A percentile compares a stretch with the other conserved stretches of the same genome.
Evolutionary conservation across 768 basidiomycete genomes (phyloP).

Genomic region (Suillus alpinus): DNA sequence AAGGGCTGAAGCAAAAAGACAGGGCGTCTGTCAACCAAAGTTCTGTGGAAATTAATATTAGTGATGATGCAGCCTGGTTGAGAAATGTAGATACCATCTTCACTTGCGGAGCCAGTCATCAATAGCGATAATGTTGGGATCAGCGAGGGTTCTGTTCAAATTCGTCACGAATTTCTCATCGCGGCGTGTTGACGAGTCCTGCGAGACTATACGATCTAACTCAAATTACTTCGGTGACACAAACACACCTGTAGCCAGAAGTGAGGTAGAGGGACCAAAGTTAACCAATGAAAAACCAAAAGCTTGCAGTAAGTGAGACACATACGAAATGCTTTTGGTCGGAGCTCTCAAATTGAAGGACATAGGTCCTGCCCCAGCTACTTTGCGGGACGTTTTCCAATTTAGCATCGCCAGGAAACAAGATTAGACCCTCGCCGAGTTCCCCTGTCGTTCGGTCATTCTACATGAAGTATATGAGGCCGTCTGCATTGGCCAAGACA

Average conservation of each 20-base stretch:
- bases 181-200: constrained; percentile 66
- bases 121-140: constrained; percentile 13
- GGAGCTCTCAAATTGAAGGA: constrained; percentile 89
- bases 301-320: constrained; percentile 10
- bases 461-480: constrained; percentile 79
- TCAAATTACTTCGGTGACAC: not conserved
- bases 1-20: constrained; percentile 72
- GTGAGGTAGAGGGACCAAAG: constrained; percentile 33
- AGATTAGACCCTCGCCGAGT: constrained; percentile 76
- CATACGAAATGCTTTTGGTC: constrained; percentile 86
- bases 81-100: constrained; percentile 5
- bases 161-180: constrained; percentile 70
- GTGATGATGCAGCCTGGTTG: constrained; percentile 4
- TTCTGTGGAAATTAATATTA: constrained; percentile 24
- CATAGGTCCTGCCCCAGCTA: constrained; percentile 66
- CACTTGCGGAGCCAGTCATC: constrained; percentile 34
- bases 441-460: constrained; percentile 63
- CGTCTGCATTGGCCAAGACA: constrained; percentile 64
- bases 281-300: constrained; percentile 9
- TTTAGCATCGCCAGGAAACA: constrained; percentile 83
- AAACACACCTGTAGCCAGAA: constrained; percentile 83
- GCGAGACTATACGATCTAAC: constrained; percentile 2
- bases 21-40: constrained; percentile 72
- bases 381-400: constrained; percentile 75
- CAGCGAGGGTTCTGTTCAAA: no score